A percentile compares a stretch with the other conserved stretches of the same genome.
Evolutionary conservation across 305 asterid genomes (phyloP).

Genomic region (Ruellia speciosa): DNA sequence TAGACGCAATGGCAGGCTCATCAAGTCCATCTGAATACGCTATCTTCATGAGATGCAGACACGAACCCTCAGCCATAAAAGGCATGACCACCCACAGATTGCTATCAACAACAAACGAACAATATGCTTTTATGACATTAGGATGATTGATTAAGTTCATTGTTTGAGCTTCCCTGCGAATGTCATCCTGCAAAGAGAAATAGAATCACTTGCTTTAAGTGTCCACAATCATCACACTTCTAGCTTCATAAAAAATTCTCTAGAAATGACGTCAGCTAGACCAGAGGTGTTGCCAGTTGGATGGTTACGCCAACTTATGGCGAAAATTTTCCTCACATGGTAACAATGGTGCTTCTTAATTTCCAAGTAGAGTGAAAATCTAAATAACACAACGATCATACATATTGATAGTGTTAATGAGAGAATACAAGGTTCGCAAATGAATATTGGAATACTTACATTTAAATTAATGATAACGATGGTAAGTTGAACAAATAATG

Average conservation of each 20-base stretch:
- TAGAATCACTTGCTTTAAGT: not conserved
- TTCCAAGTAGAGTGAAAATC: not conserved
- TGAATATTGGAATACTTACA: not conserved
- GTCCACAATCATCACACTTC: not conserved
- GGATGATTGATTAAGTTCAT: conserved; percentile 94
- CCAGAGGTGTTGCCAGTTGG: not conserved
- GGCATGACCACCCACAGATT: conserved; percentile 99
- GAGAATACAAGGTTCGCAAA: not conserved
- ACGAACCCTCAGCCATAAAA: conserved; percentile 96
- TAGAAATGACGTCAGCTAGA: not conserved
- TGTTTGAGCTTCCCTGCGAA: conserved; percentile 95
- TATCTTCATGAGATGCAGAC: conserved; percentile 93
- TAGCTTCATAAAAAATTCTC: not conserved
- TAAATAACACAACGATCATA: not conserved
- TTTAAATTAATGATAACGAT: not conserved
- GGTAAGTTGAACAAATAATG: not conserved
- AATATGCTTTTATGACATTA: conserved; percentile 77
- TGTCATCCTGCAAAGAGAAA: conserved; percentile 76
- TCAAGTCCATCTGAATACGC: conserved; percentile 97
- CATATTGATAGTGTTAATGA: not conserved
- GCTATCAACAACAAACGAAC: conserved; percentile 88
- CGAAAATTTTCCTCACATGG: not conserved
- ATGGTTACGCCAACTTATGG: not conserved
- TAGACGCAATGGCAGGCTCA: conserved; percentile 80
- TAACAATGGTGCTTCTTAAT: not conserved